Base-by-base conservation (phyloP, 805 yeast species). In the Saccharomycopsis amapae region DNA sequence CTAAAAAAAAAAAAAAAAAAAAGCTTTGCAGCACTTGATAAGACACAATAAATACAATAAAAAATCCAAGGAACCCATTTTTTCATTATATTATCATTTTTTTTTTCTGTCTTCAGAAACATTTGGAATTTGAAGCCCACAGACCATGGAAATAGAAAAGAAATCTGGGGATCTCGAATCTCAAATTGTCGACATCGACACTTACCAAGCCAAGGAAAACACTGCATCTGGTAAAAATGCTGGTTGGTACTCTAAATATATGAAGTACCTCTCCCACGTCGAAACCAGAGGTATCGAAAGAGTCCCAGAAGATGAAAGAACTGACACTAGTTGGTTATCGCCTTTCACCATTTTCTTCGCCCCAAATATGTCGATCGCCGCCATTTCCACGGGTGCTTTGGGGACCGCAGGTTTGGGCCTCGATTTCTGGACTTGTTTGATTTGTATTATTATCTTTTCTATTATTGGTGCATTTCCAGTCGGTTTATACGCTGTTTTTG, bases 311-410 rank as follows among this genome's bases (percentile, higher is more conserved):
- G 83, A 79, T 40, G 90, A 85, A 63, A 81, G 85, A 61, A 72
- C 74, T 39, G 86, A 81, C 51, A 72, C 71, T 37, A 79, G 85
- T 40, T 61, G 81, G 50, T 67, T 75, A 64, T 76, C 75, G 53
- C 83, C 93, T 25, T 87, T 86, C 39, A 71, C 90, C 42, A 83
- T 88, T 88, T 88, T 96, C 95, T 73, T 83, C 57, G 81, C 94
- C 5, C 94, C 95, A 32, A 87, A 88, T 65, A 69, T 85, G 72
- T 95, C 85, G 45, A 76, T 88, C 58, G 87, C 95, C 18, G 77
- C 96, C 17, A 78, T 76, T 55, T 70, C 95, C 5, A 68, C 85
- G 39, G 96, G 96, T 61, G 82, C 75, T 51, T 61, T 81, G 31
- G 85, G 86, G 23, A 68, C 79, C 34, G 68, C 81, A 49, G 71